A percentile compares a stretch with the other conserved stretches of the same genome.
Conservation (phyloP, 163 green algal genomes). For the Dunaliella salina region DNA sequence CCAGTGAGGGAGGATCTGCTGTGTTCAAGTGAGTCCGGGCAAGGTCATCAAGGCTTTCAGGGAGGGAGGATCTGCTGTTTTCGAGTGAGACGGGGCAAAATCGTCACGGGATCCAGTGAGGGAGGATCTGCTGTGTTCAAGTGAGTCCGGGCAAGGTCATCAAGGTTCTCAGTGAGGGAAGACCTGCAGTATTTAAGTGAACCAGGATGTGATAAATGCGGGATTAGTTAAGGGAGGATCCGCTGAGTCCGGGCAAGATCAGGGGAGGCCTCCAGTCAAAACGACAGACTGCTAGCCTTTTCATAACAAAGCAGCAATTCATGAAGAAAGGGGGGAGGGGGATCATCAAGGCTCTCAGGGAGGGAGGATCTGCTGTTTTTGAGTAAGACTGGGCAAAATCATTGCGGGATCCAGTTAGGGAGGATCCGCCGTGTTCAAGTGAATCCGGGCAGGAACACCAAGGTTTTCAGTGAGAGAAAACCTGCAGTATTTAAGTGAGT, state of each 20-base stretch:
- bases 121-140: constrained; percentile 73
- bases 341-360: constrained; percentile 83
- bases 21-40: constrained; percentile 74
- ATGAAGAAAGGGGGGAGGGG: no score
- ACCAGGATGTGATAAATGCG: constrained; percentile 90
- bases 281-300: no score
- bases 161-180: constrained; percentile 88
- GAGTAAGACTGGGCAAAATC: no score
- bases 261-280: no score
- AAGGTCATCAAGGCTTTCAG: constrained; percentile 82
- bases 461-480: constrained; percentile 92
- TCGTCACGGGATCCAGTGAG: constrained; percentile 75
- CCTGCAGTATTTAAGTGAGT: constrained; percentile 69
- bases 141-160: no score
- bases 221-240: constrained; percentile 63
- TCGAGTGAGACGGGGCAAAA: no score
- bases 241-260: no score
- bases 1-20: constrained; percentile 52
- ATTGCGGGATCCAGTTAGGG: constrained; percentile 70
- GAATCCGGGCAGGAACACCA: no score
- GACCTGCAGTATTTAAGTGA: no score
- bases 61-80: constrained; percentile 98
- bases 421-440: constrained; percentile 70
- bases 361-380: no score
- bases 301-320: no score